phyloP scores from a whole-genome alignment of 1,284 basidiomycete genomes.

The Porogramme epimiltina region DNA sequence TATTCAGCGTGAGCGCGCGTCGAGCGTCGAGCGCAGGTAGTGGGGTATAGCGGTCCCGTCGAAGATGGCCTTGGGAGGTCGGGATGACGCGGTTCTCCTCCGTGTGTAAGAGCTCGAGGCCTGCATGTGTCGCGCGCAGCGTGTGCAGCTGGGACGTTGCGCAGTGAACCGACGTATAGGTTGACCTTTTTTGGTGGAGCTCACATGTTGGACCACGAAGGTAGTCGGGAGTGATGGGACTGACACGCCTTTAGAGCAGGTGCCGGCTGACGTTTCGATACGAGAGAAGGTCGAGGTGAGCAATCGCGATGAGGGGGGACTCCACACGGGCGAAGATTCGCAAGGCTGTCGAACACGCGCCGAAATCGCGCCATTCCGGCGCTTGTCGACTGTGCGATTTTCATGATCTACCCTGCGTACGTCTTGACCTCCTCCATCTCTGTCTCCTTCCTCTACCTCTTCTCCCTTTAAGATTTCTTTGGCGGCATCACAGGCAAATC shows the following conservation, averaged over 20 bases:
- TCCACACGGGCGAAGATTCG: too few species aligned
- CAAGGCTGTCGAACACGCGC: too few species aligned
- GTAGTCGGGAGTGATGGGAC: neutral
- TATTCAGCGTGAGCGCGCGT: neutral
- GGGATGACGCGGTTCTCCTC: neutral
- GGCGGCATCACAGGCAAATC: too few species aligned
- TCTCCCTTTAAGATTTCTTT: too few species aligned
- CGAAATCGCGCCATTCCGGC: too few species aligned
- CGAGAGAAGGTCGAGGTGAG: neutral
- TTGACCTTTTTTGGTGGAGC: neutral
- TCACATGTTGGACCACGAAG: neutral
- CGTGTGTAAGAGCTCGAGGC: neutral
- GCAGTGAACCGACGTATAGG: neutral
- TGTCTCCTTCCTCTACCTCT: too few species aligned
- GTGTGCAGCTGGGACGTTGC: neutral
- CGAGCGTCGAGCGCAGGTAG: neutral
- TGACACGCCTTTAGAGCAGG: neutral
- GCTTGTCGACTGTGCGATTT: too few species aligned
- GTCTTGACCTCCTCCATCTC: too few species aligned
- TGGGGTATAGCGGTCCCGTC: neutral
- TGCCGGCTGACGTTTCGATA: neutral
- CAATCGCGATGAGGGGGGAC: neutral
- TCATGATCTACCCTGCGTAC: too few species aligned
- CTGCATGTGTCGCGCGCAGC: neutral
- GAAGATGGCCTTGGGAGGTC: neutral